Evolutionary conservation across 441 rosid species (phyloP).

Genomic region (Adansonia grandidieri): DNA sequence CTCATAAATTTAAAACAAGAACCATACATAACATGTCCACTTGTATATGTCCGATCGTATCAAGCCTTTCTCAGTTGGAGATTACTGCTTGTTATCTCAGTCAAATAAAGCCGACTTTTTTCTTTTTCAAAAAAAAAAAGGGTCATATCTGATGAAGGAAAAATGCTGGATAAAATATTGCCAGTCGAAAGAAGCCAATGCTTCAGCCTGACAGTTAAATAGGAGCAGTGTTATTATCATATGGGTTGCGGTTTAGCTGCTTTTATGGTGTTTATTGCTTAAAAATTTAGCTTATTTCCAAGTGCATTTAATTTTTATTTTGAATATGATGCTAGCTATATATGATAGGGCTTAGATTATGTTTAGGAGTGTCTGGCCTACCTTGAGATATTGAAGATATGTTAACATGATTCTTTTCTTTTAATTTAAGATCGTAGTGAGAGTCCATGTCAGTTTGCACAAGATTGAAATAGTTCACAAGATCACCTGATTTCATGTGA

Average conservation of each 20-base stretch:
- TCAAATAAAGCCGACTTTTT: background rate
- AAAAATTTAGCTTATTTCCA: background rate
- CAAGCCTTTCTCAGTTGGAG: background rate
- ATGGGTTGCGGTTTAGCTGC: background rate
- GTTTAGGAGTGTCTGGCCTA: background rate
- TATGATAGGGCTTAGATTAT: too few relatives aligned
- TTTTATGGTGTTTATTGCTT: too few relatives aligned
- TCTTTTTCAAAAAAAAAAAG: background rate
- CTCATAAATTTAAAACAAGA: background rate
- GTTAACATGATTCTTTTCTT: background rate
- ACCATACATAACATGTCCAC: background rate
- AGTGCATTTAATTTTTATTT: background rate
- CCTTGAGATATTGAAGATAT: background rate
- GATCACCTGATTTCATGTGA: background rate
- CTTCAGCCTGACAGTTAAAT: background rate
- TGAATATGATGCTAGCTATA: background rate
- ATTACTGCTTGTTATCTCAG: background rate
- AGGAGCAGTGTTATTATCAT: background rate
- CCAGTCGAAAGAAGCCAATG: background rate
- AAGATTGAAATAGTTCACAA: background rate
- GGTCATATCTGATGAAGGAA: too few relatives aligned
- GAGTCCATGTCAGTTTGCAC: slow-evolving; percentile 4
- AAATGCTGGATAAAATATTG: background rate
- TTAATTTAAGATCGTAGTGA: background rate
- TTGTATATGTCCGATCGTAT: background rate